Evolutionary conservation across 306 rosid genomes (phyloP).

Genomic region (Dalbergia cochinchinensis): DNA sequence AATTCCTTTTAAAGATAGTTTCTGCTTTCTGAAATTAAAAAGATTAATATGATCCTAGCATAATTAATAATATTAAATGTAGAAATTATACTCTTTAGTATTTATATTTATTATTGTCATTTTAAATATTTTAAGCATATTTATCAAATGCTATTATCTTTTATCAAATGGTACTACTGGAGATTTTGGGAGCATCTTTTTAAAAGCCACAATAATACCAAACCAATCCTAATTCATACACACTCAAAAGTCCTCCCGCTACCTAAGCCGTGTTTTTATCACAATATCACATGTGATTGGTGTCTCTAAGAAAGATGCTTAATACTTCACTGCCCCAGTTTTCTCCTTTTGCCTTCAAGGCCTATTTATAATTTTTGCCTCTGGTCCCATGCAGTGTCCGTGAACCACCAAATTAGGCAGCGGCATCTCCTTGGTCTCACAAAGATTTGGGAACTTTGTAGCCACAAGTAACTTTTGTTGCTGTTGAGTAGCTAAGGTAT

Average conservation of each 20-base stretch:
- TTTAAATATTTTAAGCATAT: too few species aligned
- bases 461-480: slow-evolving; percentile 32
- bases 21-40: too few species aligned
- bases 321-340: slow-evolving; percentile 18
- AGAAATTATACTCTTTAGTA: too few species aligned
- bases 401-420: slow-evolving; percentile 32
- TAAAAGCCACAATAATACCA: too few species aligned
- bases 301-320: slow-evolving; percentile 44
- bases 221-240: slow-evolving; percentile 46
- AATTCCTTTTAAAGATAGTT: too few species aligned
- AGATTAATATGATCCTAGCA: too few species aligned
- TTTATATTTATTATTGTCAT: too few species aligned
- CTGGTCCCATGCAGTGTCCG: slow-evolving; percentile 48
- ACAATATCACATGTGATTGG: slow-evolving; percentile 62
- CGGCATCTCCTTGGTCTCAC: slow-evolving; percentile 36
- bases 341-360: slow-evolving; percentile 40
- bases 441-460: slow-evolving; percentile 1
- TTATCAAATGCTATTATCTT: too few species aligned
- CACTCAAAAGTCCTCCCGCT: slow-evolving; percentile 57
- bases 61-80: too few species aligned
- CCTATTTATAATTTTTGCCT: slow-evolving; percentile 12
- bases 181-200: too few species aligned
- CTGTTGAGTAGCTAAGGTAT: background rate
- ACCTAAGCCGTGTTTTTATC: slow-evolving; percentile 44
- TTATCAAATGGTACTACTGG: too few species aligned